Evolutionary conservation across 192 early-diverging fungal species (phyloP).

Genomic region (Gigaspora rosea): DNA sequence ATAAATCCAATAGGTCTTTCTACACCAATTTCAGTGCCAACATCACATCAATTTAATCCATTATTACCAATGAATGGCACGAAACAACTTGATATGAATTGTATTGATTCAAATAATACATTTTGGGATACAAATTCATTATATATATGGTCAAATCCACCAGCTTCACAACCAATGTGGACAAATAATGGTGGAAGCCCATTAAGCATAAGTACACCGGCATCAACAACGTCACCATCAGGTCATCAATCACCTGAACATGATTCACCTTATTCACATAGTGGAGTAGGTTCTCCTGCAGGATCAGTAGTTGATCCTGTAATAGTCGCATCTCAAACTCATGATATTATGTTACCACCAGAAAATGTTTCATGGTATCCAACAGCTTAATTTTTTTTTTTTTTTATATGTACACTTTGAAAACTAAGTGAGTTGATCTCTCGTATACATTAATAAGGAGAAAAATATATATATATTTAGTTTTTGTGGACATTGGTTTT

Average conservation of each 20-base stretch:
- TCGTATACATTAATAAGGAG: no score
- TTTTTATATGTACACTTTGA: no score
- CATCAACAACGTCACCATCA: background rate
- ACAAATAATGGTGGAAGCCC: background rate
- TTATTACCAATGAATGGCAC: background rate
- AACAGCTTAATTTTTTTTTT: background rate
- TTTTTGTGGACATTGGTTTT: no score
- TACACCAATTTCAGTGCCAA: background rate
- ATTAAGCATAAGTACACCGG: background rate
- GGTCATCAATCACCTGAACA: constrained; percentile 16
- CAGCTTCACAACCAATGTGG: background rate
- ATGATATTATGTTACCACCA: background rate
- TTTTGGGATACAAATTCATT: constrained; percentile 21
- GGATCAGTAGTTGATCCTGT: background rate
- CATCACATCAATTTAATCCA: constrained; percentile 1
- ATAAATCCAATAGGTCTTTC: background rate
- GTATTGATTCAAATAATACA: background rate
- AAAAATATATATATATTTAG: no score
- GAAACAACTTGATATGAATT: background rate
- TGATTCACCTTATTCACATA: constrained; percentile 2
- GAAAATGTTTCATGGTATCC: background rate
- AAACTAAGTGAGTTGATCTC: no score
- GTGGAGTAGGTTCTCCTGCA: background rate
- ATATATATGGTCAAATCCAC: background rate
- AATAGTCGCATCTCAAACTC: background rate